Conservation (phyloP, 2,329 filamentous ascomycete species). For the Fusarium albidum region DNA sequence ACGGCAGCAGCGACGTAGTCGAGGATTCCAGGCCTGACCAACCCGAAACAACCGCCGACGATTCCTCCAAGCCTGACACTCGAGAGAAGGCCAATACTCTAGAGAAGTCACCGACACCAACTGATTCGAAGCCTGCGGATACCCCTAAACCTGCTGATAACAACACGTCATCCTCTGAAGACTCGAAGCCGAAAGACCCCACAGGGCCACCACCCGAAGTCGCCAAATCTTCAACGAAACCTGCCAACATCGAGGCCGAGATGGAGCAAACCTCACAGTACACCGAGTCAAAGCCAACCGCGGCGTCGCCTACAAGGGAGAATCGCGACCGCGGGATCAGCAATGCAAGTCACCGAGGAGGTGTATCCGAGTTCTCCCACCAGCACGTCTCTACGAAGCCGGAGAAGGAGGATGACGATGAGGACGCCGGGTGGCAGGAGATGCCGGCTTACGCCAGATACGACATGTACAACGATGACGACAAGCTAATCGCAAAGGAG, state of each 20-base stretch:
- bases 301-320: conserved; percentile 20
- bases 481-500: conserved; percentile 84
- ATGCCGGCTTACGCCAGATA: conserved; percentile 95
- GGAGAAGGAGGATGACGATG: conserved; percentile 59
- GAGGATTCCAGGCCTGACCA: conserved; percentile 48
- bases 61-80: conserved; percentile 1
- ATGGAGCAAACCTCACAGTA: conserved; percentile 14
- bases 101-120: conserved; percentile 4
- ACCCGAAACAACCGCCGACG: conserved; percentile 33
- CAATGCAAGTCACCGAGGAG: conserved; percentile 43
- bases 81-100: too few species aligned
- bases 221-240: conserved; percentile 8
- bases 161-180: conserved; percentile 8
- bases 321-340: conserved; percentile 50
- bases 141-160: conserved; percentile 12
- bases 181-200: conserved; percentile 7
- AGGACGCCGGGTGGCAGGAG: conserved; percentile 82
- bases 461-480: conserved; percentile 95
- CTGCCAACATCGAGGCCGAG: conserved; percentile 11
- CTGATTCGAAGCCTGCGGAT: conserved; percentile 15
- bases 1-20: conserved; percentile 49
- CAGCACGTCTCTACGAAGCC: conserved; percentile 73
- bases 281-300: conserved; percentile 25
- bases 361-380: conserved; percentile 88
- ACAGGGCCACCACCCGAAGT: conserved; percentile 4